A percentile compares a stretch with the other conserved stretches of the same genome.
Conservation (phyloP, 345 rosid species). For the Acer saccharum region DNA sequence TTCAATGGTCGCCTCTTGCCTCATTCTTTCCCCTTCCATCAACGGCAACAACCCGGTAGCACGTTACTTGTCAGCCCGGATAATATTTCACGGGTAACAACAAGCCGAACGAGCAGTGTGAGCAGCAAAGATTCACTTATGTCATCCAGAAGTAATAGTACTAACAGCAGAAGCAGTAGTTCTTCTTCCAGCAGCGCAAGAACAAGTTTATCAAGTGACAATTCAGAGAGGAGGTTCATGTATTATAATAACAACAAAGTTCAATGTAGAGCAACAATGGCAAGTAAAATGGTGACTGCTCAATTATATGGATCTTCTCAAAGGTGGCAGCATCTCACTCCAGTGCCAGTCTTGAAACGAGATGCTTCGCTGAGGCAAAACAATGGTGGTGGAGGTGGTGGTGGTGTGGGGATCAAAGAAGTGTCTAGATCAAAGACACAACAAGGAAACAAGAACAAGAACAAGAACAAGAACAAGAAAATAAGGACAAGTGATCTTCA, state of each 20-base stretch:
- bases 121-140: conserved; percentile 49
- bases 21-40: conserved; percentile 55
- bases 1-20: conserved; percentile 80
- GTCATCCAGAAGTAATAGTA: conserved; percentile 72
- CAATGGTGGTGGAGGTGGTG: conserved; percentile 14
- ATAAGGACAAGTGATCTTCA: not conserved
- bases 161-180: conserved; percentile 70
- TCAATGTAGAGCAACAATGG: conserved; percentile 19
- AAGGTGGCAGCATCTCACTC: conserved; percentile 72
- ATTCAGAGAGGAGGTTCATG: conserved; percentile 33
- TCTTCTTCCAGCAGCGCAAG: conserved; percentile 56
- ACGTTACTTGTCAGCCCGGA: not conserved
- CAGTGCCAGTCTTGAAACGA: conserved; percentile 50
- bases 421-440: conserved; percentile 25
- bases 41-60: conserved; percentile 18
- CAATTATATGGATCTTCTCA: conserved; percentile 65
- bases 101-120: conserved; percentile 58
- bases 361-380: conserved; percentile 42
- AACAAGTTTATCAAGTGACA: conserved; percentile 50
- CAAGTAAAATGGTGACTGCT: conserved; percentile 52
- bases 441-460: conserved; percentile 10
- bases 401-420: conserved; percentile 26
- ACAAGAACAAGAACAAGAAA: conserved; percentile 24
- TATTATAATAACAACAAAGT: conserved; percentile 31
- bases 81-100: conserved; percentile 21